Percentiles rank a stretch among this genome's conserved stretches.
These are phyloP conservation scores for Xylariaceae sp. DNA, from an alignment of 2,329 filamentous ascomycete species.

Conservation along the genomic window DNA sequence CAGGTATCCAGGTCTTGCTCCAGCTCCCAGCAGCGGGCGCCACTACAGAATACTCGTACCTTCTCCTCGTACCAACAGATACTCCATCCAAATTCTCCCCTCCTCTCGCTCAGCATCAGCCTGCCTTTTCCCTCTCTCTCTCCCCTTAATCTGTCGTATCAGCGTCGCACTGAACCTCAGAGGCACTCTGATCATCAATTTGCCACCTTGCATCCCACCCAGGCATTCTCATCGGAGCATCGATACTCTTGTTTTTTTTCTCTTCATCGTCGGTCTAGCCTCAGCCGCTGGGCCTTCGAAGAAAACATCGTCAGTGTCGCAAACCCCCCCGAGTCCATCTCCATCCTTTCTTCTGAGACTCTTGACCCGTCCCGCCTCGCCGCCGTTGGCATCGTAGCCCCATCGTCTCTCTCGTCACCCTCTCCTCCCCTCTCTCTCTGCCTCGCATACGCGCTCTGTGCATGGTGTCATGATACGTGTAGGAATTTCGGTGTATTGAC, in stretches of 20 bases:
- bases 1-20: neutral
- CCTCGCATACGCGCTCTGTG: constrained; percentile 10
- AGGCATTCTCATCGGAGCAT: neutral
- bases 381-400: neutral
- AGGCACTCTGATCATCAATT: constrained; percentile 6
- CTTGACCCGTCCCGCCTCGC: constrained; percentile 7
- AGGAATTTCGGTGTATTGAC: constrained; percentile 17
- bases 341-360: neutral
- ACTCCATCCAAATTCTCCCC: constrained; percentile 6
- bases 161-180: constrained; percentile 19
- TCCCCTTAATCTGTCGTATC: constrained; percentile 14
- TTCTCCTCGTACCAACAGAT: neutral
- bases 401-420: neutral
- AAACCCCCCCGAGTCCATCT: constrained; percentile 7
- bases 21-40: neutral
- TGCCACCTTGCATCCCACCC: constrained; percentile 8
- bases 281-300: constrained; percentile 10
- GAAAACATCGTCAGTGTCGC: constrained; percentile 9
- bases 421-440: constrained; percentile 1
- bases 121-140: neutral
- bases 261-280: constrained; percentile 4
- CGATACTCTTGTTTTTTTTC: neutral
- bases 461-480: constrained; percentile 26
- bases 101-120: constrained; percentile 3
- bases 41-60: neutral